Evolutionary conservation across 2,329 filamentous ascomycete species (phyloP), one percentile per base, ranked within the genome.

Genomic region (Ciborinia camelliae): DNA sequence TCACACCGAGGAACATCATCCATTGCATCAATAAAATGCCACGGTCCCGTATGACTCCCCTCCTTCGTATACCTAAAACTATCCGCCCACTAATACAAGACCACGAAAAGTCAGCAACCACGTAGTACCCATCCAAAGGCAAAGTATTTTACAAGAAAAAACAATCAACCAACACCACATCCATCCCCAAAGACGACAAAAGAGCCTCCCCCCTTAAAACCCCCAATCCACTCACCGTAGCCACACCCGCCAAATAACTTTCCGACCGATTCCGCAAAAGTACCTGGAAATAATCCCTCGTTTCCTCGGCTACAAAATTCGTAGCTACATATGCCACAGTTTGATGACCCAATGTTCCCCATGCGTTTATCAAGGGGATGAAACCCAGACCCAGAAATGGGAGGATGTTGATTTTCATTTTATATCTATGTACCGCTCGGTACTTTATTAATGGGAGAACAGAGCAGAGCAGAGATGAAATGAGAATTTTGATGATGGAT

Each of bases 21-120:
- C 71, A 87, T 81, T 66, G 86, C 86, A 74, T 89, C 87, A 76
- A 90, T 89, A 77, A 86, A 90, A 79, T 90, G 87, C 75, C 87
- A 88, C 41, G 81, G 81, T 68, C 80, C 83, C 10, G 83, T 85
- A 75, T 85, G 89, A 45, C 80, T 79, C 18, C 85, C 86, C 78
- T 84, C 86, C 74, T 81, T 80, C 9, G 84, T 87, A 77, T 89
- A 89, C 30, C 86, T 81, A 74, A 73, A 77, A 15, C 73, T 86
- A 76, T 90, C 87, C 37, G 87, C 86, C 87, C 87, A 90, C 54
- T 57, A 32, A n/a, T n/a, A n/a, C n/a, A n/a, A n/a, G 1, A 15
- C 12, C 10, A 18, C n/a, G 12, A 2, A 30, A 57, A 18, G 10
- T 57, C 41, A 57, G 54, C 14, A 32, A 32, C n/a, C n/a, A n/a